Evolutionary conservation across 2,329 filamentous ascomycete species (phyloP).

Genomic region (Chaetomiaceae sp.): DNA sequence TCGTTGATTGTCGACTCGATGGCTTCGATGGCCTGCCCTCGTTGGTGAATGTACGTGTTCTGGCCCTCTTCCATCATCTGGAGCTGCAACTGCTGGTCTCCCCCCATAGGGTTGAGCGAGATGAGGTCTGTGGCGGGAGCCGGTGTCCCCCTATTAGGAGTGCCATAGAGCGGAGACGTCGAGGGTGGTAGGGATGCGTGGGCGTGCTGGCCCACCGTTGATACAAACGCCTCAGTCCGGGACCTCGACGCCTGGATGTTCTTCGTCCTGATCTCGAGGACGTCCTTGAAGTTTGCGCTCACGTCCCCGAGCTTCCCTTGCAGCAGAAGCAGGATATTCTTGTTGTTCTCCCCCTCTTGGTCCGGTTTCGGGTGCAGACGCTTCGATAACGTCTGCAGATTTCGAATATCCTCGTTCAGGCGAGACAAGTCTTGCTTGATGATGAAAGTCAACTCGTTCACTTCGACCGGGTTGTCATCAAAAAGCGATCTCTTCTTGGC

Average conservation of each 20-base stretch:
- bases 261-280: conserved; percentile 91
- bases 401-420: conserved; percentile 79
- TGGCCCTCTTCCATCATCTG: conserved; percentile 89
- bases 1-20: conserved; percentile 95
- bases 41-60: conserved; percentile 87
- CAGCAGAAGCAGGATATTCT: conserved; percentile 88
- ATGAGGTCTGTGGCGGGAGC: conserved; percentile 70
- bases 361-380: conserved; percentile 67
- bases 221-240: conserved; percentile 94
- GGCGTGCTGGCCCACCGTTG: conserved; percentile 74
- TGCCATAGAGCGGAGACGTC: conserved; percentile 81
- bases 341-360: conserved; percentile 95
- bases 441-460: conserved; percentile 90
- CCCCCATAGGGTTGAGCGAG: conserved; percentile 67
- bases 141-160: conserved; percentile 62
- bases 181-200: conserved; percentile 66
- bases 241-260: conserved; percentile 94
- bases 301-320: conserved; percentile 92
- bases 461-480: conserved; percentile 93
- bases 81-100: conserved; percentile 69
- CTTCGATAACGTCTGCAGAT: conserved; percentile 71
- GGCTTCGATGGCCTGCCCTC: conserved; percentile 92
- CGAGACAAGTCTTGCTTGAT: conserved; percentile 94
- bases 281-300: conserved; percentile 93
- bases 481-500: conserved; percentile 97